Percentiles rank a stretch among this genome's conserved stretches.
Evolutionary conservation across 2,329 filamentous ascomycete genomes (phyloP).

Genomic region (Biscogniauxia marginata): DNA sequence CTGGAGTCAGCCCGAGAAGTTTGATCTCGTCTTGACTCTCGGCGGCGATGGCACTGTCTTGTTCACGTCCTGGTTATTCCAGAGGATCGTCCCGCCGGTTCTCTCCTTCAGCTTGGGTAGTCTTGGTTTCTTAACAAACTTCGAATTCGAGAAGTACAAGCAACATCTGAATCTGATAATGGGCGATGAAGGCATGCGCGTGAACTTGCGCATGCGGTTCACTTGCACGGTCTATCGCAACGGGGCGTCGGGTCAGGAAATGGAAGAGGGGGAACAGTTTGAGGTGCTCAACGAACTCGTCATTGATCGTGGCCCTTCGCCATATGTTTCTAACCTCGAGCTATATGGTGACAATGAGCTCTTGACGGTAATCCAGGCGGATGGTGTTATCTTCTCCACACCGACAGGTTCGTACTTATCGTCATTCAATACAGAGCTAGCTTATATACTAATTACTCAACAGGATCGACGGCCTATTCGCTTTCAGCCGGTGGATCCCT

Average conservation of each 20-base stretch:
- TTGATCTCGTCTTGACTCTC: constrained; percentile 88
- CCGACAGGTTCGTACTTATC: constrained; percentile 65
- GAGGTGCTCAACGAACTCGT: constrained; percentile 98
- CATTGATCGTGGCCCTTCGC: constrained; percentile 93
- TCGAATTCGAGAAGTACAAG: constrained; percentile 85
- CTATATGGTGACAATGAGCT: constrained; percentile 94
- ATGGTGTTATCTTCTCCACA: constrained; percentile 96
- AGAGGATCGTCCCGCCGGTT: constrained; percentile 81
- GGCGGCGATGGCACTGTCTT: constrained; percentile 85
- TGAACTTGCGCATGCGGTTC: constrained; percentile 97
- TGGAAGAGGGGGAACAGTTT: constrained; percentile 90
- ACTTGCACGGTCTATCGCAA: constrained; percentile 94
- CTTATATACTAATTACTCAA: constrained; percentile 4
- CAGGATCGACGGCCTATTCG: constrained; percentile 86
- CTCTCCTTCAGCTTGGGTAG: constrained; percentile 82
- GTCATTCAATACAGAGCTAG: not conserved
- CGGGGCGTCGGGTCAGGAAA: constrained; percentile 56
- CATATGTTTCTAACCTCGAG: constrained; percentile 95
- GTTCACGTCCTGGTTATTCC: constrained; percentile 90
- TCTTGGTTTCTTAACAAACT: constrained; percentile 84
- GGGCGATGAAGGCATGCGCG: constrained; percentile 93
- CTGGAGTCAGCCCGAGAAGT: constrained; percentile 90
- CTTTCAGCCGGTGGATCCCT: constrained; percentile 93
- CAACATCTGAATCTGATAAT: constrained; percentile 84
- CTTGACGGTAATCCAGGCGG: constrained; percentile 91